Evolutionary conservation across 495 filamentous ascomycete species (phyloP), one percentile per base, ranked within the genome.

Genomic region (Annulohypoxylon stygium): DNA sequence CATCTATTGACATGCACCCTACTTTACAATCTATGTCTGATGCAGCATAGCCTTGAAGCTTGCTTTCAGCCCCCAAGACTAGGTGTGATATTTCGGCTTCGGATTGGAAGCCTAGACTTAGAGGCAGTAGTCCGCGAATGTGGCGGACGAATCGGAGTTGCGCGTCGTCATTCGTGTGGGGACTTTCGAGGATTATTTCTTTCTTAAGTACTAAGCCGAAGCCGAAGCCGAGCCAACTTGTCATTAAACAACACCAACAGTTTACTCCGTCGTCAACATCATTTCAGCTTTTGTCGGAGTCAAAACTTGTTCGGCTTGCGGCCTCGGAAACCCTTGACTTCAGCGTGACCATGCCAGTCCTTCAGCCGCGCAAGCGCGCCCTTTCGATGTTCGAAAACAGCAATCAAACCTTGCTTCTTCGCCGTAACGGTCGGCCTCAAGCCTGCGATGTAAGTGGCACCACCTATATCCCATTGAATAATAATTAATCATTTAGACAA

Each of bases 341-440:
- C 16, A 36, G 66, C 58, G 36, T 60, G 57, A 8, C 43, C 10
- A 43, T 18, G 18, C n/a, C 33, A 3, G 43, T 36, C 30, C 33
- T 33, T 6, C 26, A 53, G 11, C 50, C 48, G 41, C 30, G 14
- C 16, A 8, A 18, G 9, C 18, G 39, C 12, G 11, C 7, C 33
- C 7, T 58, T 6, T 60, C 53, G 11, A 72, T 72, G 70, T 30
- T 64, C 23, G 43, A 16, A 12, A 34, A 1, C 18, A 48, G 26
- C 16, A 61, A 45, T 30, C 12, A 54, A 4, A 57, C 69, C 11
- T 54, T 71, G 7, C 76, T 73, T 43, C 71, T 75, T 23, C 64
- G 76, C 37, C 75, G 69, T 26, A 77, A 75, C 45, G 76, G 76
- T 36, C 70, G 76, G 47, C 74, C 69, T 12, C 74, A 76, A 58